phyloP scores from a whole-genome alignment of 805 yeast genomes.

The Jamesozyma spencerorum region DNA sequence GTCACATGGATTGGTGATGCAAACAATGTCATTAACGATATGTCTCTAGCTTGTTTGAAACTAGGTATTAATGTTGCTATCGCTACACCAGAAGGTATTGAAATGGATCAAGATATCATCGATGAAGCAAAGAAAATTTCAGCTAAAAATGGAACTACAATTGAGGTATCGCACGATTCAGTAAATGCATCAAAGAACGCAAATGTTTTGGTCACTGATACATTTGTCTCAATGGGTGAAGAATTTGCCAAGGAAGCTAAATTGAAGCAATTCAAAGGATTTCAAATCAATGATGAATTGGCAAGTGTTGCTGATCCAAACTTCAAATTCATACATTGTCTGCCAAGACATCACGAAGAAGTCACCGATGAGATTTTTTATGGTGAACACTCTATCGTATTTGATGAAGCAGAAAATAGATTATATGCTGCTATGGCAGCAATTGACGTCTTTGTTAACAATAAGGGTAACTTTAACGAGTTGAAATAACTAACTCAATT shows the following conservation, averaged over 20 bases:
- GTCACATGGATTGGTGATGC: conserved; percentile 96
- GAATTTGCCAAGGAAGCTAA: conserved; percentile 68
- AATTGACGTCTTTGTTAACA: conserved; percentile 78
- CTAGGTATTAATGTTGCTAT: conserved; percentile 54
- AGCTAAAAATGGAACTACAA: conserved; percentile 38
- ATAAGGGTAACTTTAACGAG: conserved; percentile 53
- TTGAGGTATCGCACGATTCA: conserved; percentile 65
- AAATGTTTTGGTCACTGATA: conserved; percentile 84
- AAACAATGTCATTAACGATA: conserved; percentile 89
- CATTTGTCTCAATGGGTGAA: conserved; percentile 98
- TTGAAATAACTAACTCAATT: conserved; percentile 13
- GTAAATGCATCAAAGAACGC: conserved; percentile 63
- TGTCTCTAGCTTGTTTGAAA: conserved; percentile 79
- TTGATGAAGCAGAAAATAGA: conserved; percentile 93
- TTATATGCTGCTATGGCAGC: conserved; percentile 94
- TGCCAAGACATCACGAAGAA: conserved; percentile 92
- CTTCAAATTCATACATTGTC: conserved; percentile 95
- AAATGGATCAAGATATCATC: conserved; percentile 46
- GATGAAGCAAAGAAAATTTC: conserved; percentile 47
- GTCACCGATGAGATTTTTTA: conserved; percentile 91
- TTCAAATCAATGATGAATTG: conserved; percentile 68
- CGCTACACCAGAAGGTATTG: conserved; percentile 18
- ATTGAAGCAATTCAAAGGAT: conserved; percentile 74
- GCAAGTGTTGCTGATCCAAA: conserved; percentile 50
- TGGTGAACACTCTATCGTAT: conserved; percentile 73